Evolutionary conservation across 176 grass and related monocot species (phyloP).

Genomic region (Aegilops tauschii): DNA sequence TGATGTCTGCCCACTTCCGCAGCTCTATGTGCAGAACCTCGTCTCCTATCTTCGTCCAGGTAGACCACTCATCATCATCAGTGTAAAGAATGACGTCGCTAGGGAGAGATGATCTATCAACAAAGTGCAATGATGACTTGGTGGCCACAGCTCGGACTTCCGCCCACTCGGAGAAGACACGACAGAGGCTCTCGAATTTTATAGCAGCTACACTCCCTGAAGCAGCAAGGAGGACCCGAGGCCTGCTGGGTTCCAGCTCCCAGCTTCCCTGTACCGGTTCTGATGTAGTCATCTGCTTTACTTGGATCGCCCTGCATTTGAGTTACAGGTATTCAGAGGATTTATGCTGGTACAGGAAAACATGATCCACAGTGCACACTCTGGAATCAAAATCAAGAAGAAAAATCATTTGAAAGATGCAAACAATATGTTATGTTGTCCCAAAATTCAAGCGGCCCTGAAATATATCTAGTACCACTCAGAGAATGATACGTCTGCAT

Average conservation of each 20-base stretch:
- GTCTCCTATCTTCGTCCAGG: constrained; percentile 92
- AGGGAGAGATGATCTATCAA: constrained; percentile 60
- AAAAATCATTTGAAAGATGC: neutral
- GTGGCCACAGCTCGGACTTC: constrained; percentile 79
- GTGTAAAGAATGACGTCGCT: constrained; percentile 58
- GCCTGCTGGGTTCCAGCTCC: constrained; percentile 40
- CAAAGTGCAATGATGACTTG: constrained; percentile 68
- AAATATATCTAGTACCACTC: neutral
- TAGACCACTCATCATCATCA: constrained; percentile 90
- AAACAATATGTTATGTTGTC: neutral
- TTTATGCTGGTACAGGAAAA: neutral
- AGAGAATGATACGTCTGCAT: neutral
- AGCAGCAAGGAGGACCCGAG: constrained; percentile 75
- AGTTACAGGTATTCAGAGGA: neutral
- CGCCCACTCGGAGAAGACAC: constrained; percentile 78
- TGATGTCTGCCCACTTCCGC: constrained; percentile 89
- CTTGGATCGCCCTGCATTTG: neutral
- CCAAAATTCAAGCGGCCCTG: neutral
- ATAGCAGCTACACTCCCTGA: constrained; percentile 93
- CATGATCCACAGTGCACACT: neutral
- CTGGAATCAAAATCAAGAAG: neutral
- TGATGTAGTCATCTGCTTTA: constrained; percentile 43
- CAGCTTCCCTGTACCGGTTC: constrained; percentile 39
- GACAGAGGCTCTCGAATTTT: constrained; percentile 86
- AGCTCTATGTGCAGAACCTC: constrained; percentile 93